Evolutionary conservation across 495 filamentous ascomycete species (phyloP).

Genomic region (Xylaria acuta): DNA sequence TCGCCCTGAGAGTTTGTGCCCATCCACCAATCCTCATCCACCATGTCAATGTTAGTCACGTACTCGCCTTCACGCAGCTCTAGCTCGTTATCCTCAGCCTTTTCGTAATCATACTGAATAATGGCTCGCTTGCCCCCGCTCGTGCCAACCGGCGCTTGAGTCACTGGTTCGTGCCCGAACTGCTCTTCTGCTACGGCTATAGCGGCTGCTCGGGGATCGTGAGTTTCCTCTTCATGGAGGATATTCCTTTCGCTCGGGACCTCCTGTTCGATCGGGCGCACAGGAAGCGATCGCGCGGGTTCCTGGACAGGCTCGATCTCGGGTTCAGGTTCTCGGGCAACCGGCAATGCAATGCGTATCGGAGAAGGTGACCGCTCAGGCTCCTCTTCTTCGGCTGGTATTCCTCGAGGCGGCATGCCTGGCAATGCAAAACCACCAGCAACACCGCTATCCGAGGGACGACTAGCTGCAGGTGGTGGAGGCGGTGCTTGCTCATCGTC

Average conservation of each 20-base stretch:
- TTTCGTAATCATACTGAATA: constrained; percentile 95
- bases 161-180: constrained; percentile 40
- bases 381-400: constrained; percentile 60
- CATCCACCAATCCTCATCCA: constrained; percentile 98
- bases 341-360: constrained; percentile 85
- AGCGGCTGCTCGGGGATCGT: constrained; percentile 70
- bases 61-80: constrained; percentile 89
- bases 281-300: constrained; percentile 52
- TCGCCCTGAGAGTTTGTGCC: constrained; percentile 83
- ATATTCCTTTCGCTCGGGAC: constrained; percentile 68
- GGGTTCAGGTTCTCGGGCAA: constrained; percentile 65
- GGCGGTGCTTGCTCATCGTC: constrained; percentile 56
- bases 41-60: constrained; percentile 96
- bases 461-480: constrained; percentile 64
- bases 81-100: constrained; percentile 95
- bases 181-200: constrained; percentile 55
- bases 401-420: constrained; percentile 68
- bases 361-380: constrained; percentile 65
- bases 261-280: constrained; percentile 60
- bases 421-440: constrained; percentile 75
- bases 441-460: constrained; percentile 50
- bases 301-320: constrained; percentile 59
- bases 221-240: constrained; percentile 64
- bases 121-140: constrained; percentile 70
- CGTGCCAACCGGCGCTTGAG: constrained; percentile 35